Evolutionary conservation across 768 basidiomycete species (phyloP), one percentile per base, ranked within the genome.

Genomic region (Brasilioporus rufonigricans): DNA sequence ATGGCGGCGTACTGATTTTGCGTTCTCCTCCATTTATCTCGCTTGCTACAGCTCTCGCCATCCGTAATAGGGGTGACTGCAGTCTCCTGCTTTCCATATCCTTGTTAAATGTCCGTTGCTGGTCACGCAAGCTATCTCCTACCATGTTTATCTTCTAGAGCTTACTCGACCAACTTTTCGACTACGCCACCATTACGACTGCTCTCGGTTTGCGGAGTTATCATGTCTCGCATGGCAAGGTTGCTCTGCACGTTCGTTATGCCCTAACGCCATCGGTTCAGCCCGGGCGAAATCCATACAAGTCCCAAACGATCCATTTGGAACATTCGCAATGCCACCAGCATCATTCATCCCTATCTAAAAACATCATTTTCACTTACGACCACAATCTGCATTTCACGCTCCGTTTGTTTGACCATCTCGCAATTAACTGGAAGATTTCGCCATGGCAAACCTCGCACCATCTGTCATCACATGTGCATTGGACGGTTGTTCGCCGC

Each of bases 1-100:
- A 77, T 87, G 78, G 71, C 72, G 24, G 58, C 62, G 31, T 77
- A 76, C 64, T 79, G 65, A 71, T 52, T 24, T 72, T 71, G 73
- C 31, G 46, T 21, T 32, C 23, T 13, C 21, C 8, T 44, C 39
- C 41, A 44, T 24, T 36, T 21, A 31, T 49, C 36, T 45, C 23
- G 13, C 44, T 49, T 47, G 36, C 29, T 29, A 44, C 41, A 24
- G 31, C 44, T 54, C 48, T 53, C 47, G 45, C 47, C 32, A 39
- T 58, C 40, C 16, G 27, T 26, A 41, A n/a, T 13, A 29, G n/a
- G 50, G 48, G 43, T 26, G 48, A 23, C 45, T 48, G 26, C 44
- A 29, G 16, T 32, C n/a, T 47, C 44, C 43, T 35, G 21, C 19
- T 24, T 33, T 55, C 48, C 32, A 40, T 41, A 51, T 52, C 39